A percentile compares a stretch with the other conserved stretches of the same genome.
Conservation (phyloP, 2,329 filamentous ascomycete species). For the Xenosphaeropsis pyriputrescens region DNA sequence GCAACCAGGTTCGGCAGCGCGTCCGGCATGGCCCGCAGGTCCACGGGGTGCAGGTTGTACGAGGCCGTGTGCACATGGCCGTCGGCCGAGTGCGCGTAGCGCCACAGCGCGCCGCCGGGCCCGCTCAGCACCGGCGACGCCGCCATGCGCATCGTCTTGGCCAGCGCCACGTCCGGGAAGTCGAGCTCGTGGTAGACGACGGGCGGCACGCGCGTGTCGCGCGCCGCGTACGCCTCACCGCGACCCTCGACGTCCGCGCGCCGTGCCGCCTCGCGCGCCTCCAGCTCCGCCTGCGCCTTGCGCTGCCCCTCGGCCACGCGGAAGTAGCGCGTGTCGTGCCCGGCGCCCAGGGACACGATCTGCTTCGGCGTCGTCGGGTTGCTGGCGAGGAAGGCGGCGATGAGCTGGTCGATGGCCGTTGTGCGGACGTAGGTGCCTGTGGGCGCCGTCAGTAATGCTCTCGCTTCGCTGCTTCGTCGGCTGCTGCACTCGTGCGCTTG, state of each 20-base stretch:
- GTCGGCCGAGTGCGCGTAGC: neutral
- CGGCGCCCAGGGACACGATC: conserved; percentile 84
- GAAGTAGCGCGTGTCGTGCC: conserved; percentile 83
- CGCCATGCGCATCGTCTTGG: neutral
- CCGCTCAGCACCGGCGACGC: neutral
- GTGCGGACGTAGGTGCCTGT: conserved; percentile 88
- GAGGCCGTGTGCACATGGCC: neutral
- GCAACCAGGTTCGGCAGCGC: conserved; percentile 30
- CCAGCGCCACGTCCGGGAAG: conserved; percentile 1
- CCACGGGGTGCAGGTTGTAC: conserved; percentile 33
- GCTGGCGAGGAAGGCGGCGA: conserved; percentile 50
- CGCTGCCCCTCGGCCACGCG: conserved; percentile 33
- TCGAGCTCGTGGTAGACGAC: conserved; percentile 1
- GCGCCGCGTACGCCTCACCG: conserved; percentile 54
- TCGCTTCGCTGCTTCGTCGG: neutral
- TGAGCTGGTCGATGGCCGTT: conserved; percentile 63
- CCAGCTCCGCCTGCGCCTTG: neutral
- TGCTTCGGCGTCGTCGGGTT: conserved; percentile 36
- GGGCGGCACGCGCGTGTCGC: conserved; percentile 5
- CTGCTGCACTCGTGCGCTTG: neutral
- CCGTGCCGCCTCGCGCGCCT: conserved; percentile 1
- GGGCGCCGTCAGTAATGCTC: no score
- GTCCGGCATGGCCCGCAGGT: conserved; percentile 15
- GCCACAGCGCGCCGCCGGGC: neutral
- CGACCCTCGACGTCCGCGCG: conserved; percentile 2